Evolutionary conservation across 441 rosid genomes (phyloP).

Genomic region (Populus hybrid): DNA sequence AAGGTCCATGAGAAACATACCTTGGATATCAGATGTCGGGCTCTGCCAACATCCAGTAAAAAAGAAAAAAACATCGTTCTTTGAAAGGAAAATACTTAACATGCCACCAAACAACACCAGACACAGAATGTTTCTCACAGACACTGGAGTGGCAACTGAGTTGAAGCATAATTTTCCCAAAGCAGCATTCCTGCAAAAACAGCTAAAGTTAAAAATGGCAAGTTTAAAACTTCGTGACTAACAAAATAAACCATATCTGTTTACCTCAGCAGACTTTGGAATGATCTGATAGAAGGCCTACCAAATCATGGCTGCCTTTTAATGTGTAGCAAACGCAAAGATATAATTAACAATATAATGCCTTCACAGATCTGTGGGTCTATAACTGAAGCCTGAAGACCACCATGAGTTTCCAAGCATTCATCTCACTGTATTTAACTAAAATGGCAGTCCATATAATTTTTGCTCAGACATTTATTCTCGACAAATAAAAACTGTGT

Average conservation of each 20-base stretch:
- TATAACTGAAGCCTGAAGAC: conserved; percentile 86
- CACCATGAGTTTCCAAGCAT: conserved; percentile 13
- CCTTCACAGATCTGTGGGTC: conserved; percentile 69
- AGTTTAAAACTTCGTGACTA: not conserved
- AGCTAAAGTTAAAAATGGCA: not conserved
- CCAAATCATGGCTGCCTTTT: conserved; percentile 79
- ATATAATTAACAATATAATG: conserved; percentile 65
- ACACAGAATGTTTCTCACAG: conserved; percentile 66
- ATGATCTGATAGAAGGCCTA: conserved; percentile 70
- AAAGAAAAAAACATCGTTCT: not conserved
- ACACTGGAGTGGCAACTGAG: conserved; percentile 58
- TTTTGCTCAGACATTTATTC: too few relatives aligned
- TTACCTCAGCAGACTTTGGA: conserved; percentile 82
- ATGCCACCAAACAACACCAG: conserved; percentile 45
- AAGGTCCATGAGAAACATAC: not conserved
- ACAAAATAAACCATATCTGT: conserved; percentile 7
- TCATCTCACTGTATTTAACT: not conserved
- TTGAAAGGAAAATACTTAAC: not conserved
- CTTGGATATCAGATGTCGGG: not conserved
- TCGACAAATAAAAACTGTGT: not conserved
- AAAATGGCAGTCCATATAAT: too few relatives aligned
- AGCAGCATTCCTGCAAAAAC: conserved; percentile 62
- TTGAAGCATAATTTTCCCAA: conserved; percentile 61
- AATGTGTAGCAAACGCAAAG: conserved; percentile 88
- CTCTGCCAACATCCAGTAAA: not conserved